A percentile compares a stretch with the other conserved stretches of the same genome.
These are phyloP conservation scores for Ogataea glucozyma DNA, from an alignment of 805 yeast species.

Conservation along the genomic window DNA sequence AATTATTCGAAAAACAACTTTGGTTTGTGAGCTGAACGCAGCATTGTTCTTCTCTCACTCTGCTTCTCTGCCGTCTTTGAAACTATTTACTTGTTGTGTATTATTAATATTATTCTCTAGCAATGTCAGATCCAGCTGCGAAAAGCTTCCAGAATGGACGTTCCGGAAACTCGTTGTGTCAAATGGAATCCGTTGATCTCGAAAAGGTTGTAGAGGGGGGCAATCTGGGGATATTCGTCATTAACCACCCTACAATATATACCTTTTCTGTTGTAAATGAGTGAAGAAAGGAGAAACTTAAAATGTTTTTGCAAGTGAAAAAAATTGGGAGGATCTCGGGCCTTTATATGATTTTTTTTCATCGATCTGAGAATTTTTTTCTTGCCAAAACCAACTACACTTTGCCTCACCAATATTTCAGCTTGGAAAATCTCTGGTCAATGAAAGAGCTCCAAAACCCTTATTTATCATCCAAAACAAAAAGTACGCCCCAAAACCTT, in stretches of 20 bases:
- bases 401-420: neutral
- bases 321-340: neutral
- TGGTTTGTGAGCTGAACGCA: slow-evolving; percentile 32
- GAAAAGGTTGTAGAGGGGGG: slow-evolving; percentile 42
- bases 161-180: slow-evolving; percentile 7
- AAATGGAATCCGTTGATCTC: slow-evolving; percentile 24
- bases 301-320: slow-evolving; percentile 5
- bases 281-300: slow-evolving; percentile 29
- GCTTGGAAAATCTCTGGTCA: neutral
- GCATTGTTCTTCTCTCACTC: neutral
- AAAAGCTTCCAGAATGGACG: slow-evolving; percentile 8
- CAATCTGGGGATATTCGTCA: slow-evolving; percentile 35
- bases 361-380: neutral
- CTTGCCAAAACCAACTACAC: neutral
- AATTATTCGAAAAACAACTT: slow-evolving; percentile 65
- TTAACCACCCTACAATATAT: slow-evolving; percentile 43
- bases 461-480: slow-evolving; percentile 1
- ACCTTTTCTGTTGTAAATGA: slow-evolving; percentile 34
- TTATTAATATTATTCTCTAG: slow-evolving; percentile 2
- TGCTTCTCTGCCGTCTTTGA: neutral
- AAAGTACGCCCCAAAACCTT: too few relatives aligned
- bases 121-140: slow-evolving; percentile 20
- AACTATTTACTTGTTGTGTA: slow-evolving; percentile 2
- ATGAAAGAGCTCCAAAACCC: too few relatives aligned
- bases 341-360: slow-evolving; percentile 5